Evolutionary conservation across 176 grass and related monocot species (phyloP), one percentile per base, ranked within the genome.

Genomic region (Avena sativa): DNA sequence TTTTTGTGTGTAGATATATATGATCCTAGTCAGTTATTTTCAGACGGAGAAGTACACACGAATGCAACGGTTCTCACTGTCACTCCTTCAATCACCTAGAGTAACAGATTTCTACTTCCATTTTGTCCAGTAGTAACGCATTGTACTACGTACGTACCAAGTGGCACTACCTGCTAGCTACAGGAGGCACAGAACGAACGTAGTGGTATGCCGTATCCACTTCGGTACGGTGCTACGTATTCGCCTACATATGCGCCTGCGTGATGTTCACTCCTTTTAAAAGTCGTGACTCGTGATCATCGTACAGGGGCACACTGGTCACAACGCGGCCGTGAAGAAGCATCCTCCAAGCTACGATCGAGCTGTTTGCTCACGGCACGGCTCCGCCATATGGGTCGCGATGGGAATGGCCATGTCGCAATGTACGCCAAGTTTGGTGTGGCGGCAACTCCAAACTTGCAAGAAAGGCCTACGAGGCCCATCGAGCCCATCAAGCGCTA

Each of bases 71-170:
- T 43, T 43, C 40, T 79, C 47, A 34, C 46, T 83, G 47, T 79
- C 89, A n/a, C 0, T 47, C 47, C 32, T 74, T 30, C 57, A 14
- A 49, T 40, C n/a, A 20, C 16, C 23, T 32, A 25, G 25, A 25
- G 25, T 25, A 87, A 79, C 74, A 25, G 74, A 80, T 75, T 84
- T 80, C 89, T 62, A 20, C 77, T 90, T 87, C 30, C 40, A 36
- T 28, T 8, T 66, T 72, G 84, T 71, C 73, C 56, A 2, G 75
- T 63, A 21, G 87, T 32, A 71, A 55, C 17, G 46, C 17, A 28
- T 13, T 43, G 2, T 0, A 20, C 1, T 8, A 57, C 55, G 4
- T 57, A 8, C 6, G 17, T 48, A 26, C 30, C 28, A 64, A 53
- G 21, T 57, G 50, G 40, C 46, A 11, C 4, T 34, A 7, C 0